These are phyloP conservation scores for Antarctomyces pellizariae DNA, from an alignment of 495 filamentous ascomycete genomes.

Conservation along the genomic window DNA sequence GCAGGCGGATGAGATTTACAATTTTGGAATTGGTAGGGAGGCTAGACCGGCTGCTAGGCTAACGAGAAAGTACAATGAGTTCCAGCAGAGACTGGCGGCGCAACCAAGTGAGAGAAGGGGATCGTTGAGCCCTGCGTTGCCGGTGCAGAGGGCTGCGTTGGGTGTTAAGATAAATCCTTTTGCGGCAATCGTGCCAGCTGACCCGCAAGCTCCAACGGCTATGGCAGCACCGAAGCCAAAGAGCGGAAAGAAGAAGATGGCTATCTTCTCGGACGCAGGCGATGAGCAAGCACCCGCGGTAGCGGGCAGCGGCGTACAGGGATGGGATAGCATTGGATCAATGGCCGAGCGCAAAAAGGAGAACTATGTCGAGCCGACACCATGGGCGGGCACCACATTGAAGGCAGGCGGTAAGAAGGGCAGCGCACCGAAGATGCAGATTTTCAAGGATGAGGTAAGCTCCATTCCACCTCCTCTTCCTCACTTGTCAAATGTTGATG, in stretches of 20 bases:
- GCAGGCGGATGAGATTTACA: constrained; percentile 86
- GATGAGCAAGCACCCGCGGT: constrained; percentile 23
- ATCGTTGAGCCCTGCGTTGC: constrained; percentile 68
- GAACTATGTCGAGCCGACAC: constrained; percentile 64
- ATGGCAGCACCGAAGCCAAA: constrained; percentile 27
- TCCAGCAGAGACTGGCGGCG: constrained; percentile 50
- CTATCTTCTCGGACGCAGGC: constrained; percentile 69
- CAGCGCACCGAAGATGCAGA: constrained; percentile 56
- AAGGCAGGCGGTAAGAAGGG: constrained; percentile 61
- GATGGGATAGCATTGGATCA: constrained; percentile 83
- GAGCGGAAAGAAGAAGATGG: constrained; percentile 54
- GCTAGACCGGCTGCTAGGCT: constrained; percentile 65
- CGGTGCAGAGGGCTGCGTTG: constrained; percentile 60
- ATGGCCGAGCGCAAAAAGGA: constrained; percentile 80
- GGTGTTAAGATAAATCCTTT: constrained; percentile 74
- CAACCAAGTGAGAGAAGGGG: constrained; percentile 32
- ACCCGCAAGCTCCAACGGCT: constrained; percentile 54
- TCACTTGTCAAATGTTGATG: constrained; percentile 56
- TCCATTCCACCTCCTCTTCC: constrained; percentile 15
- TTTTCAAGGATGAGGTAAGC: constrained; percentile 96
- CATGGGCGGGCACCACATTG: constrained; percentile 81
- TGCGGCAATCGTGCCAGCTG: constrained; percentile 21
- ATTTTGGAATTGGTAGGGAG: constrained; percentile 65
- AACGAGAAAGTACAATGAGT: constrained; percentile 72
- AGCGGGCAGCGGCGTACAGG: constrained; percentile 29